Evolutionary conservation across 768 basidiomycete species (phyloP).

Genomic region (Galerina sulciceps): DNA sequence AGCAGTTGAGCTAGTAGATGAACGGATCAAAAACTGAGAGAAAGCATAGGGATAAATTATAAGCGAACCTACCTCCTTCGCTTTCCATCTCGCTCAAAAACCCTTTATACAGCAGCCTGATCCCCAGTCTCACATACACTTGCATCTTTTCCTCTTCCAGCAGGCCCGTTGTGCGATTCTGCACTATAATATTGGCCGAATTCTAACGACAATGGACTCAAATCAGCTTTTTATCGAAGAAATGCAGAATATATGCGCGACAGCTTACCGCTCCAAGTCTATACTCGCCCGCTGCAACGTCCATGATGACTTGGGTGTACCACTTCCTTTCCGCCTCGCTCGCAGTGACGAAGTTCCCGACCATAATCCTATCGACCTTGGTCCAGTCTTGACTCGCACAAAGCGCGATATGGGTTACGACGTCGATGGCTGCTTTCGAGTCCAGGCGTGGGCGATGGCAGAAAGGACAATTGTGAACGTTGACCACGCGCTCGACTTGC

Average conservation of each 20-base stretch:
- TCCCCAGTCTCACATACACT: conserved; percentile 88
- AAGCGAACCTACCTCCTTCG: conserved; percentile 62
- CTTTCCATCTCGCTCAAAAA: conserved; percentile 90
- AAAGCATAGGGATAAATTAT: background rate
- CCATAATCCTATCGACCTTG: conserved; percentile 85
- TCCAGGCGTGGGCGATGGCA: conserved; percentile 88
- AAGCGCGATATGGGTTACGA: conserved; percentile 94
- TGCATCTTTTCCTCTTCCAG: conserved; percentile 99
- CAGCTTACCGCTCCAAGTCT: conserved; percentile 75
- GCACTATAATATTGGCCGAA: conserved; percentile 97
- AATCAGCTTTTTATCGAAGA: background rate
- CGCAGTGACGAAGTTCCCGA: conserved; percentile 93
- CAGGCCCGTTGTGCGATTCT: conserved; percentile 89
- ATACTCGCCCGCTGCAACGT: conserved; percentile 87
- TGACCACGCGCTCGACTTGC: conserved; percentile 62
- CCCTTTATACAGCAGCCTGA: conserved; percentile 90
- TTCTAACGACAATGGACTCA: conserved; percentile 51
- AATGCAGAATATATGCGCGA: conserved; percentile 1
- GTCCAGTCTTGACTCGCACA: conserved; percentile 95
- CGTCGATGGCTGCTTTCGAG: conserved; percentile 89
- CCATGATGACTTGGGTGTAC: conserved; percentile 88
- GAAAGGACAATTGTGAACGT: conserved; percentile 91
- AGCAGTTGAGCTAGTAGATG: conserved; percentile 63
- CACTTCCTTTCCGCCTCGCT: conserved; percentile 97
- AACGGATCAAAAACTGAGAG: background rate